phyloP scores from a whole-genome alignment of 192 early-diverging fungal genomes.

The Haplosporangium gracile region DNA sequence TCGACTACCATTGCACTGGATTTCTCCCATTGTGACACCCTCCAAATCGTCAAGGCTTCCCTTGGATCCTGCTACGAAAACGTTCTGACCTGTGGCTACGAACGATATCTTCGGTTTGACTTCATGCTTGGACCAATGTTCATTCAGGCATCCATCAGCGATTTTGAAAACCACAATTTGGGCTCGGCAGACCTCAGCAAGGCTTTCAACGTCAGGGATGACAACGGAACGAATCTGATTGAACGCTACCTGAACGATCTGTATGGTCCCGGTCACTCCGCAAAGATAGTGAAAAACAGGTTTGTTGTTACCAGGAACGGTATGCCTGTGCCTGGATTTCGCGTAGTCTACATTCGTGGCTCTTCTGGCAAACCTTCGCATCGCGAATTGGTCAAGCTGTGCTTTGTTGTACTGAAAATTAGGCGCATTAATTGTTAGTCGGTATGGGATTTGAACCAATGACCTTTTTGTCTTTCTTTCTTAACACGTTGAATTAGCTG shows the following conservation, averaged over 20 bases:
- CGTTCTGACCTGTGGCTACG: slow-evolving; percentile 34
- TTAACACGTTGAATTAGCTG: no score
- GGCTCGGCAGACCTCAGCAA: slow-evolving; percentile 29
- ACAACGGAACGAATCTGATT: slow-evolving; percentile 33
- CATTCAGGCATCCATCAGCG: slow-evolving; percentile 44
- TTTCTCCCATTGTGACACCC: slow-evolving; percentile 19
- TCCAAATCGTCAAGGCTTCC: slow-evolving; percentile 12
- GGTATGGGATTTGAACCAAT: no score
- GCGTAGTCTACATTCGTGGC: slow-evolving; percentile 52
- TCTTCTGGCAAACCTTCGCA: slow-evolving; percentile 32
- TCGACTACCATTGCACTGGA: slow-evolving; percentile 15
- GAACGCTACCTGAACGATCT: slow-evolving; percentile 37
- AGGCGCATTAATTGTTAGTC: no score
- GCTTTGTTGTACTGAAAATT: no score
- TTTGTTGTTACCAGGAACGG: slow-evolving; percentile 43
- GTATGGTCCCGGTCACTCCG: slow-evolving; percentile 42
- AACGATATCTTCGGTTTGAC: slow-evolving; percentile 50
- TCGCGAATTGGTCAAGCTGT: slow-evolving; percentile 3
- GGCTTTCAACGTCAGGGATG: slow-evolving; percentile 25
- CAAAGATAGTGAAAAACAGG: slow-evolving; percentile 23
- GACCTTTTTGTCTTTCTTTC: no score
- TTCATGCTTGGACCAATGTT: slow-evolving; percentile 47
- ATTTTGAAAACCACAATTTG: slow-evolving; percentile 43
- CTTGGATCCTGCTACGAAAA: slow-evolving; percentile 31
- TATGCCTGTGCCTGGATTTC: slow-evolving; percentile 30